Percentiles rank a stretch among this genome's conserved stretches.
phyloP scores from a whole-genome alignment of 805 yeast genomes.

The Ogataea corticis region DNA sequence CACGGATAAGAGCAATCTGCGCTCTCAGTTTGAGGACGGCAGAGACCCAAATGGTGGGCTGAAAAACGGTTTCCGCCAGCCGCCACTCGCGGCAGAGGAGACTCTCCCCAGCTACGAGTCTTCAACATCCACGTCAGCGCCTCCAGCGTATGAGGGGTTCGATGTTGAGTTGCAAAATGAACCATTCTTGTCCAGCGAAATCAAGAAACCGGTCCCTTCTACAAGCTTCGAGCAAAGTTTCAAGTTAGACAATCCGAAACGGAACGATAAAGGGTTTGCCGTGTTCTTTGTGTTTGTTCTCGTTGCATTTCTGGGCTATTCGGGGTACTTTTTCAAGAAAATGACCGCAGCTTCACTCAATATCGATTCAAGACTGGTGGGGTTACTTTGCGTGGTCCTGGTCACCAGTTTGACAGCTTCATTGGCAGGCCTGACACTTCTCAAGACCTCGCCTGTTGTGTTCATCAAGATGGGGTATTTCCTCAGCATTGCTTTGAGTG shows the following conservation, averaged over 20 bases:
- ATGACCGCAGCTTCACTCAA: neutral
- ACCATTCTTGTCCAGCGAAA: constrained; percentile 3
- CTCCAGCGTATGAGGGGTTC: constrained; percentile 6
- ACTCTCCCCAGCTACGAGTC: constrained; percentile 1
- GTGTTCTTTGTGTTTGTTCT: constrained; percentile 39
- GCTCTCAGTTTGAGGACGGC: neutral
- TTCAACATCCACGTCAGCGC: neutral
- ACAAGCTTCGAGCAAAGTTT: constrained; percentile 66
- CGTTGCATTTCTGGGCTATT: constrained; percentile 16
- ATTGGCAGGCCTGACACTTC: neutral
- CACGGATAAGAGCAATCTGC: too few species aligned
- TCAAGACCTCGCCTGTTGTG: constrained; percentile 2
- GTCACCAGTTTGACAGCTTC: neutral
- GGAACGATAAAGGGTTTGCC: constrained; percentile 72
- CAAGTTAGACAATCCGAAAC: constrained; percentile 58
- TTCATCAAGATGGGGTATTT: constrained; percentile 9
- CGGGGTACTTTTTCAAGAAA: neutral
- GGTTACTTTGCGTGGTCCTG: neutral
- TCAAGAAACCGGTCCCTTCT: constrained; percentile 27
- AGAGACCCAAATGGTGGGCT: neutral
- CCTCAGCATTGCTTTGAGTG: constrained; percentile 44
- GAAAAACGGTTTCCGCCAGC: neutral
- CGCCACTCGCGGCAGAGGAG: constrained; percentile 1
- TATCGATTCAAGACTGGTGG: neutral
- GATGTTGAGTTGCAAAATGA: constrained; percentile 9